phyloP scores from a whole-genome alignment of 2,329 filamentous ascomycete genomes.

The Pezicula rhizophila region DNA sequence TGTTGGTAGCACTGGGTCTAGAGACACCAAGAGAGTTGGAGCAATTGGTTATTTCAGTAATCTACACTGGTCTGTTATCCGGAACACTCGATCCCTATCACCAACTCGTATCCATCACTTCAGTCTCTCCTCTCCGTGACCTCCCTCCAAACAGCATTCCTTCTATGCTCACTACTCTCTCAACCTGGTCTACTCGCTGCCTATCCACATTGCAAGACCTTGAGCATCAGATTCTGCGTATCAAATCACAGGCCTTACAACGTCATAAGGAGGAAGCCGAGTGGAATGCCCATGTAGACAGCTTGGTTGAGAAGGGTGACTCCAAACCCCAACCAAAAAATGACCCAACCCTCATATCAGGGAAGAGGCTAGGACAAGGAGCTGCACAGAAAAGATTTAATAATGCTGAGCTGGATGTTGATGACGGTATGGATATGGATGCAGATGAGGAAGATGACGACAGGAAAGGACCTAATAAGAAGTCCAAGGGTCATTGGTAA shows the following conservation, averaged over 20 bases:
- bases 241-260: slow-evolving; percentile 52
- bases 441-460: slow-evolving; percentile 45
- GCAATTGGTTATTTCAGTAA: slow-evolving; percentile 76
- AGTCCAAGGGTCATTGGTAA: slow-evolving; percentile 36
- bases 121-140: slow-evolving; percentile 81
- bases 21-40: slow-evolving; percentile 66
- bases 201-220: slow-evolving; percentile 66
- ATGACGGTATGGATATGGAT: slow-evolving; percentile 49
- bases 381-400: slow-evolving; percentile 15
- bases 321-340: too few relatives aligned
- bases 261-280: slow-evolving; percentile 38
- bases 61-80: slow-evolving; percentile 77
- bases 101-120: slow-evolving; percentile 68
- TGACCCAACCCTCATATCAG: not conserved
- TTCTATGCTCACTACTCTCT: slow-evolving; percentile 60
- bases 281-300: slow-evolving; percentile 23
- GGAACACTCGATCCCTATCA: slow-evolving; percentile 78
- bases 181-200: slow-evolving; percentile 75
- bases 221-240: slow-evolving; percentile 64
- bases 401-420: slow-evolving; percentile 41
- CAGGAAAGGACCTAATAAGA: slow-evolving; percentile 47
- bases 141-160: slow-evolving; percentile 68
- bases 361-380: slow-evolving; percentile 15
- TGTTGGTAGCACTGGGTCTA: slow-evolving; percentile 64
- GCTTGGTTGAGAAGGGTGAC: slow-evolving; percentile 18